These are phyloP conservation scores for Plasmodium inui DNA, from an alignment of 169 alveolate species.

Conservation along the genomic window DNA sequence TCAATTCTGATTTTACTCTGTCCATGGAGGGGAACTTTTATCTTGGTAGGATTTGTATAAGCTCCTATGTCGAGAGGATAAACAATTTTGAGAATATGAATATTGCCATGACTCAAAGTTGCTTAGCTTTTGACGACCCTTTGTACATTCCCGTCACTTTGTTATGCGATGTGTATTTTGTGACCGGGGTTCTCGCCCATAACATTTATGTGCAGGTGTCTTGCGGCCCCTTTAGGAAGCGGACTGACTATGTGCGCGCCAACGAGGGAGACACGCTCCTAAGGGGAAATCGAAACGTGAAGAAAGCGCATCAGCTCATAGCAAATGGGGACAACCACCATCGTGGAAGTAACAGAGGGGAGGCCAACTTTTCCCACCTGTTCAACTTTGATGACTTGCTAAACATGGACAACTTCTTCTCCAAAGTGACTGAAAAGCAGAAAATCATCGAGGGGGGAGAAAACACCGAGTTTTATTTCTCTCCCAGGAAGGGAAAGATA, in stretches of 20 bases:
- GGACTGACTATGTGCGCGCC: conserved; percentile 85
- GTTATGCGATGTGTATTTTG: conserved; percentile 89
- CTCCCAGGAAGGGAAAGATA: conserved; percentile 78
- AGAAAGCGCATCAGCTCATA: conserved; percentile 17
- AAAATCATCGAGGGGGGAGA: conserved; percentile 78
- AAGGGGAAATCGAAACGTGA: neutral
- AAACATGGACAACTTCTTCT: conserved; percentile 45
- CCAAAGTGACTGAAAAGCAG: conserved; percentile 74
- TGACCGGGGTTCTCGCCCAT: conserved; percentile 81
- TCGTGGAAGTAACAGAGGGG: conserved; percentile 6
- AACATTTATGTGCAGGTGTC: conserved; percentile 82
- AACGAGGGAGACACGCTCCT: conserved; percentile 18
- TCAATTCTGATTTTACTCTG: conserved; percentile 43
- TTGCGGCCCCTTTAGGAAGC: conserved; percentile 88
- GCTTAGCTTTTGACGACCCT: conserved; percentile 90
- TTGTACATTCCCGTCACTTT: conserved; percentile 85
- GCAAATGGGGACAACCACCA: neutral
- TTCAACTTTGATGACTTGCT: conserved; percentile 50
- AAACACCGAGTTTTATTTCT: conserved; percentile 69
- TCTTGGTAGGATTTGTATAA: conserved; percentile 90
- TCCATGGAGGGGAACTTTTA: conserved; percentile 81
- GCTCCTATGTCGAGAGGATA: conserved; percentile 90
- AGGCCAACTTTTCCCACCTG: neutral
- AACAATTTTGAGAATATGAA: conserved; percentile 86
- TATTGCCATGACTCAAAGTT: conserved; percentile 90